Evolutionary conservation across 805 yeast species (phyloP), one percentile per base, ranked within the genome.

Genomic region (Suhomyces kilbournensis): DNA sequence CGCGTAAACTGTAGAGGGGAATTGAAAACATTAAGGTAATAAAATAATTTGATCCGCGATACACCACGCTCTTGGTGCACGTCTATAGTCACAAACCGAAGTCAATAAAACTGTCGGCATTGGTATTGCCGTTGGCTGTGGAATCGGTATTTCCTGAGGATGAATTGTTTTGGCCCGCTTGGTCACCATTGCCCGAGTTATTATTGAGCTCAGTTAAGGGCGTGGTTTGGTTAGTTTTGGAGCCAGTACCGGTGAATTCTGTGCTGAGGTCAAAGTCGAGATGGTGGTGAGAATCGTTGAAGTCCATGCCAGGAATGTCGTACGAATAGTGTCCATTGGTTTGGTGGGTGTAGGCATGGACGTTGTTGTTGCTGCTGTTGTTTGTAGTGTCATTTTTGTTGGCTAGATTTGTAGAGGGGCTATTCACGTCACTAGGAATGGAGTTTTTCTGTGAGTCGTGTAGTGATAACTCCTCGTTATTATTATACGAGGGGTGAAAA

Each of bases 101-200:
- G 43, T 57, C 60, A 34, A 64, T 62, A 39, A 62, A 64, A 38
- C 56, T 60, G 39, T 64, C 68, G n/a, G 59, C 63, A 20, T 60
- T 59, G 32, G 54, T 55, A 42, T 50, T 54, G n/a, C 54, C 53
- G 23, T 17, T 38, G 40, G 54, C 44, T 15, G 51, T 47, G 20
- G 47, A 20, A 44, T 40, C 50, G 40, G 44, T 47, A 19, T 23
- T 35, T 26, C 46, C 40, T 14, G 45, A 42, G 12, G 44, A 19
- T 19, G 45, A n/a, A 42, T 42, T 42, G n/a, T 22, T 42, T 17
- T 17, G 23, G 26, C 30, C 45, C 2, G 45, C 15, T 23, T 20
- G 17, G 7, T 42, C 30, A 23, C 28, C 17, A 19, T 14, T 19
- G 30, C 28, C 28, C 14, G 26, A 22, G 17, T 17, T 9, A 42